Conservation (phyloP, 2,329 filamentous ascomycete genomes). For the Penicillium sp. region DNA sequence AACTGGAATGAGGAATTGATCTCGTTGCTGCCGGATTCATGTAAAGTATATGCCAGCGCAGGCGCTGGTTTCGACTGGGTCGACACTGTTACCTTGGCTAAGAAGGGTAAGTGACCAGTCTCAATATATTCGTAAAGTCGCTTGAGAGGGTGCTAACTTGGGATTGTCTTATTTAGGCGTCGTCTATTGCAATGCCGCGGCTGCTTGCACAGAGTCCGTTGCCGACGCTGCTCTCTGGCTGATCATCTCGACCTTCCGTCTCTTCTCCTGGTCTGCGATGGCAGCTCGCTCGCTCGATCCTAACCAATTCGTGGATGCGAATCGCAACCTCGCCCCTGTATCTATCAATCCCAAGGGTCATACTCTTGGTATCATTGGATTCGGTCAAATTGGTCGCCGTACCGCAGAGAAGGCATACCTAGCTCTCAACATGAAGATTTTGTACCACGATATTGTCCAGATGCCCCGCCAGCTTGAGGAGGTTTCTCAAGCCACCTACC, state of each 20-base stretch:
- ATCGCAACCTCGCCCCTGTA: conserved; percentile 61
- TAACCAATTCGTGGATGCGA: conserved; percentile 60
- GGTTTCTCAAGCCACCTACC: conserved; percentile 46
- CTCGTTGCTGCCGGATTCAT: conserved; percentile 55
- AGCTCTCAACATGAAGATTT: conserved; percentile 69
- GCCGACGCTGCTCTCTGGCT: conserved; percentile 72
- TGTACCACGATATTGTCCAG: conserved; percentile 57
- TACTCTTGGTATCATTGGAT: conserved; percentile 68
- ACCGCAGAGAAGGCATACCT: conserved; percentile 63
- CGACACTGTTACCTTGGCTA: conserved; percentile 63
- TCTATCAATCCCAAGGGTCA: conserved; percentile 68
- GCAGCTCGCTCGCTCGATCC: conserved; percentile 56
- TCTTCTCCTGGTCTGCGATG: conserved; percentile 66
- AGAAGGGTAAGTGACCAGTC: conserved; percentile 60
- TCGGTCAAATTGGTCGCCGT: conserved; percentile 68
- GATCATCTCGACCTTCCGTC: conserved; percentile 71
- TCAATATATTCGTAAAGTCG: conserved; percentile 13
- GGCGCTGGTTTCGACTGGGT: conserved; percentile 69
- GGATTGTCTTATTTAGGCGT: conserved; percentile 24
- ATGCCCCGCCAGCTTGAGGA: conserved; percentile 44
- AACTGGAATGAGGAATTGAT: conserved; percentile 66
- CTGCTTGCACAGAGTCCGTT: conserved; percentile 72
- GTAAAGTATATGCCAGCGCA: conserved; percentile 63
- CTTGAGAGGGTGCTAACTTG: neutral
- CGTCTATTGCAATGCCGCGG: conserved; percentile 71